A percentile compares a stretch with the other conserved stretches of the same genome.
Conservation (phyloP, 495 filamentous ascomycete species). For the Tetracladium marchalianum region DNA sequence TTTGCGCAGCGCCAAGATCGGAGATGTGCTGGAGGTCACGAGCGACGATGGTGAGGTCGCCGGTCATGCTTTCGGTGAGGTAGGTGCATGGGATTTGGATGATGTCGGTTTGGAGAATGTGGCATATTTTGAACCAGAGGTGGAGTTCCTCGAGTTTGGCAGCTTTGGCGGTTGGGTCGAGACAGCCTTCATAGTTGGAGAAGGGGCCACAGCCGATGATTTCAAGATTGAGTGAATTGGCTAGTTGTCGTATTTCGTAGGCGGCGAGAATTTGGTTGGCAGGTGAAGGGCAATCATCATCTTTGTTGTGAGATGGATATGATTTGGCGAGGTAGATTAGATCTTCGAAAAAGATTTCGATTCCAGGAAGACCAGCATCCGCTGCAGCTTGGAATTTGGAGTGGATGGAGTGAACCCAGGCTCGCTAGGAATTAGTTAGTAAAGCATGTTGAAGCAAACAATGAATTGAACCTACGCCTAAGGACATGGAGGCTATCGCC, state of each 20-base stretch:
- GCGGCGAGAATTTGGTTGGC: constrained; percentile 50
- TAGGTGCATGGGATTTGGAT: constrained; percentile 75
- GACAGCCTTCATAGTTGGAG: constrained; percentile 69
- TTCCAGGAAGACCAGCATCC: constrained; percentile 50
- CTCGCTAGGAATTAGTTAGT: constrained; percentile 19
- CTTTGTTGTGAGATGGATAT: constrained; percentile 17
- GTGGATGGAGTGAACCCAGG: constrained; percentile 47
- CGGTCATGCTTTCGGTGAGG: constrained; percentile 45
- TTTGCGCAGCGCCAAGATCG: constrained; percentile 48
- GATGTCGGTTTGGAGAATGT: constrained; percentile 58
- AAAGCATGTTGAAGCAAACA: neutral
- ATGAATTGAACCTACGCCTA: constrained; percentile 5
- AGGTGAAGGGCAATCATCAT: constrained; percentile 7
- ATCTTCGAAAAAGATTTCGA: constrained; percentile 81
- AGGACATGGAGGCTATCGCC: constrained; percentile 7
- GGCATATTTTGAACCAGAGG: constrained; percentile 68
- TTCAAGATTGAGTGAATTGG: constrained; percentile 44
- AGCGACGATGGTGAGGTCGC: constrained; percentile 38
- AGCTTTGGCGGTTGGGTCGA: constrained; percentile 40
- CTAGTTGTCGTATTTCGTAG: constrained; percentile 40
- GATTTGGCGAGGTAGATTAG: constrained; percentile 47
- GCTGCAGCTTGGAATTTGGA: constrained; percentile 58
- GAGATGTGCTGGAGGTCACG: constrained; percentile 54
- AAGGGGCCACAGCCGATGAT: constrained; percentile 75
- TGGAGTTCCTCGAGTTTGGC: constrained; percentile 50